Evolutionary conservation across 768 basidiomycete genomes (phyloP).

Genomic region (Boletus reticuloceps): DNA sequence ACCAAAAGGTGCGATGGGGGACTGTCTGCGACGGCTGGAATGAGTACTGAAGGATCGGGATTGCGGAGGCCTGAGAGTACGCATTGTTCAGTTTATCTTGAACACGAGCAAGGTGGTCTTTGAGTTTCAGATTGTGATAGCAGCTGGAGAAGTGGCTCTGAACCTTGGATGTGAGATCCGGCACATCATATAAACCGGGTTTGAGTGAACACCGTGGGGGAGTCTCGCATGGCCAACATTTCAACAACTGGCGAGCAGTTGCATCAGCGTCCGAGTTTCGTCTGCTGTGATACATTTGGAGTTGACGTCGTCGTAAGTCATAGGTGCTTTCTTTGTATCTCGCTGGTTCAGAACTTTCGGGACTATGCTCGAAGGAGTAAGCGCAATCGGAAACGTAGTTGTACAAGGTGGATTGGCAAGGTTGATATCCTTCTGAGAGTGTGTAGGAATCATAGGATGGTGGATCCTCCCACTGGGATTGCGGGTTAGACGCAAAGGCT

Average conservation of each 20-base stretch:
- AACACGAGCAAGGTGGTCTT: conserved; percentile 11
- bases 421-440: conserved; percentile 6
- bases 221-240: conserved; percentile 20
- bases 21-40: neutral
- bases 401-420: neutral
- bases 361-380: conserved; percentile 6
- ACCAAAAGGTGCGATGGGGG: neutral
- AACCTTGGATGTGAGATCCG: neutral
- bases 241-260: neutral
- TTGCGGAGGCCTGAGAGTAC: neutral
- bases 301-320: conserved; percentile 1
- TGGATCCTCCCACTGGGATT: conserved; percentile 6
- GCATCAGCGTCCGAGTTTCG: neutral
- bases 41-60: neutral
- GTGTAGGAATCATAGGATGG: conserved; percentile 13
- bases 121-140: conserved; percentile 17
- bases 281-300: conserved; percentile 5
- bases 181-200: conserved; percentile 1
- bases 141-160: conserved; percentile 9
- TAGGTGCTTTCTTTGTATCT: neutral
- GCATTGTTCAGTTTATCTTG: conserved; percentile 3
- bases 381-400: neutral
- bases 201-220: conserved; percentile 5
- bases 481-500: conserved; percentile 23
- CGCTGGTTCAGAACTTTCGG: conserved; percentile 1